Evolutionary conservation across 257 asterid genomes (phyloP).

Genomic region (Ehretia macrophylla): DNA sequence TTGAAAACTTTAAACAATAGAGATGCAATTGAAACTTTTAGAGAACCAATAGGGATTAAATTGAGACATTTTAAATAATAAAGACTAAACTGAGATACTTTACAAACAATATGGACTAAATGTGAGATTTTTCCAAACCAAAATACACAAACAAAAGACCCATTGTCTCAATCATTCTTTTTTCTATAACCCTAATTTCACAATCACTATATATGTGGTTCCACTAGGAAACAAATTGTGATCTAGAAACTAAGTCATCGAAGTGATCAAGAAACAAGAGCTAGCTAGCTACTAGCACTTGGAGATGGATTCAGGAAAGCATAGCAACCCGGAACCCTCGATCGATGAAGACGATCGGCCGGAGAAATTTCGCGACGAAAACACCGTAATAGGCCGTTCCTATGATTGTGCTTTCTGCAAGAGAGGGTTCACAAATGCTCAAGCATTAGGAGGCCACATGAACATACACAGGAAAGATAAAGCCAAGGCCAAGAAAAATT

Average conservation of each 20-base stretch:
- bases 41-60: too few species aligned
- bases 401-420: slow-evolving; percentile 80
- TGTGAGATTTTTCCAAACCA: too few species aligned
- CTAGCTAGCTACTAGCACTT: not conserved
- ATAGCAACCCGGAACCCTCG: slow-evolving; percentile 28
- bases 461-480: slow-evolving; percentile 76
- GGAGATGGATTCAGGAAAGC: slow-evolving; percentile 37
- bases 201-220: not conserved
- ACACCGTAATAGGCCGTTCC: slow-evolving; percentile 38
- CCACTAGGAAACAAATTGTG: not conserved
- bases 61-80: too few species aligned
- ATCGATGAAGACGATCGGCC: slow-evolving; percentile 29
- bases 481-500: slow-evolving; percentile 39
- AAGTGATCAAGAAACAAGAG: not conserved
- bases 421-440: slow-evolving; percentile 84
- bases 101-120: too few species aligned
- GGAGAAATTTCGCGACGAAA: slow-evolving; percentile 20
- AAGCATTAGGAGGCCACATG: slow-evolving; percentile 94
- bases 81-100: too few species aligned
- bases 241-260: not conserved
- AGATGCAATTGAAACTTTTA: too few species aligned
- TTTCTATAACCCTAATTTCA: too few species aligned
- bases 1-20: too few species aligned
- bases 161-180: too few species aligned
- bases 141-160: too few species aligned